Conservation (phyloP, 805 yeast genomes). For the Metschnikowia lachancei region DNA sequence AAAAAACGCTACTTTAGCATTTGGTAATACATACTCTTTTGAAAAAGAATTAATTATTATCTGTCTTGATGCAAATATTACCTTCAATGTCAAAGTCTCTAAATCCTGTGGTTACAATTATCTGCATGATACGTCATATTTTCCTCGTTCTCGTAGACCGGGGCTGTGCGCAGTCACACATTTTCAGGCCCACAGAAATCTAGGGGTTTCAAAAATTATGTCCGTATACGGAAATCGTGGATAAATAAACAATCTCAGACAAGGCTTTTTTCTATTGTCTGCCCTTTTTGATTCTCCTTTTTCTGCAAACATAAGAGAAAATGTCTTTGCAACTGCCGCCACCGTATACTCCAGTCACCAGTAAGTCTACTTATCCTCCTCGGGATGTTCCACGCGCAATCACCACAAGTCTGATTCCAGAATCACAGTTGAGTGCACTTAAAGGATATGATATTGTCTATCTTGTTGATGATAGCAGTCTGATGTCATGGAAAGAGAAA, state of each 20-base stretch:
- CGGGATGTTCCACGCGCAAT: conserved; percentile 9
- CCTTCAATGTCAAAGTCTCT: too few relatives aligned
- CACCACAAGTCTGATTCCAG: conserved; percentile 11
- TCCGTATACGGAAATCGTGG: neutral
- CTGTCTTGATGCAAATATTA: too few relatives aligned
- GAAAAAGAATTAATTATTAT: too few relatives aligned
- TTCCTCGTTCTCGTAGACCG: neutral
- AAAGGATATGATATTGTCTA: conserved; percentile 17
- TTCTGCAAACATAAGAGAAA: neutral
- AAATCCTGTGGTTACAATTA: too few relatives aligned
- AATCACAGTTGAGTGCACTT: conserved; percentile 15
- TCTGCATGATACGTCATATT: neutral
- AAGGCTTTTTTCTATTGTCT: neutral
- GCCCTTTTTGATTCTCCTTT: neutral
- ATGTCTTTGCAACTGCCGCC: conserved; percentile 11
- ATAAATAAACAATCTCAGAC: neutral
- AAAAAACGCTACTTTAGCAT: too few relatives aligned
- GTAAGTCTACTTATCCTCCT: neutral
- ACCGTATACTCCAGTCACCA: conserved; percentile 1
- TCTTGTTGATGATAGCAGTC: conserved; percentile 17
- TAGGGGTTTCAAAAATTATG: neutral
- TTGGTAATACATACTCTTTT: too few relatives aligned
- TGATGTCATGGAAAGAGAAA: conserved; percentile 16
- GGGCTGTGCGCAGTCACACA: conserved; percentile 4
- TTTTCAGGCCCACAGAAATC: neutral